phyloP scores from a whole-genome alignment of 1,284 basidiomycete species.

The Pseudozyma flocculosa region DNA sequence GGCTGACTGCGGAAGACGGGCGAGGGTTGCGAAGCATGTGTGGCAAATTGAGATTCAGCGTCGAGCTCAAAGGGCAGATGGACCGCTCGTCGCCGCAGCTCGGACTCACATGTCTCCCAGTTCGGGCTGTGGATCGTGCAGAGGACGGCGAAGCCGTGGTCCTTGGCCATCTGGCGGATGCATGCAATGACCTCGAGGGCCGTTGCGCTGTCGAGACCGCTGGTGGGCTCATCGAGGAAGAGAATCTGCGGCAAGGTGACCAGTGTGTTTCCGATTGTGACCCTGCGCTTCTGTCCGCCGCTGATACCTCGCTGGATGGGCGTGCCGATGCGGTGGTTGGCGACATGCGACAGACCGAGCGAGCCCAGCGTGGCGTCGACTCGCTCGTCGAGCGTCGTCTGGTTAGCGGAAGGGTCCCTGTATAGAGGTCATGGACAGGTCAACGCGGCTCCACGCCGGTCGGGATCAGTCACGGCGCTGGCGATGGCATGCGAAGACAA shows the following conservation, averaged over 20 bases:
- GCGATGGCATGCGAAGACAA: no score
- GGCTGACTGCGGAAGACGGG: constrained; percentile 8
- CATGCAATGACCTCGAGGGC: constrained; percentile 55
- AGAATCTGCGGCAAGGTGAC: constrained; percentile 57
- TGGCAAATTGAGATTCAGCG: no score
- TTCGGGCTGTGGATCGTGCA: constrained; percentile 59
- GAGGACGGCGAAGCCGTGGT: constrained; percentile 52
- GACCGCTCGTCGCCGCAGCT: no score
- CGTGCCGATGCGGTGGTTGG: constrained; percentile 57
- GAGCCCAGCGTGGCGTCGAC: constrained; percentile 38
- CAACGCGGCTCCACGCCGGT: no score
- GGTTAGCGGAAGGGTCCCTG: no score
- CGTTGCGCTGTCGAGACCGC: constrained; percentile 47
- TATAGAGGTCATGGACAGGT: no score
- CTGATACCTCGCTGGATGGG: constrained; percentile 59
- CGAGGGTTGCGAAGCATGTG: no score
- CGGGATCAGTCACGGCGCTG: no score
- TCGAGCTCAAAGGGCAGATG: no score
- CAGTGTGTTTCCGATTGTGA: constrained; percentile 57
- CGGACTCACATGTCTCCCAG: constrained; percentile 44
- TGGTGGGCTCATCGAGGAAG: constrained; percentile 61
- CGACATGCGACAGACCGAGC: constrained; percentile 52
- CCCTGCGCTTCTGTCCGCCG: constrained; percentile 59
- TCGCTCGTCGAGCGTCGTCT: constrained; percentile 6
- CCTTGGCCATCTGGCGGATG: constrained; percentile 37